Conservation (phyloP, 176 grass and related monocot species). For the Rhynchospora tenuis region DNA sequence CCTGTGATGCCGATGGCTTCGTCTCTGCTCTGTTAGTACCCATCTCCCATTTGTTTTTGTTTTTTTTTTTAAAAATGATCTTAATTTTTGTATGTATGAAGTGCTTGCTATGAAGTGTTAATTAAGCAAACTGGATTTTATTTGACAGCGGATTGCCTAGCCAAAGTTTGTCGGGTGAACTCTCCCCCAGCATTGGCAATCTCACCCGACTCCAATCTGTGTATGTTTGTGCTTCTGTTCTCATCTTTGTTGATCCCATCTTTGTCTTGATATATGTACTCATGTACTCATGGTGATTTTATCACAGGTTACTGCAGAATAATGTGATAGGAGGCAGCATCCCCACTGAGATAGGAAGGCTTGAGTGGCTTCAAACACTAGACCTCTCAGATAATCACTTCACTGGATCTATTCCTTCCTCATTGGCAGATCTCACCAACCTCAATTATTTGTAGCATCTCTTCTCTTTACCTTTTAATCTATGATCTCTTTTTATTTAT, state of each 20-base stretch:
- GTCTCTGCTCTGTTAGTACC: constrained; percentile 38
- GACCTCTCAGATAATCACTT: constrained; percentile 69
- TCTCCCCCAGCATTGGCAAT: constrained; percentile 58
- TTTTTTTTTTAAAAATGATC: background rate
- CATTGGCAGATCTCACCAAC: constrained; percentile 29
- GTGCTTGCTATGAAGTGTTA: background rate
- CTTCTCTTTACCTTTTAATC: constrained; percentile 1
- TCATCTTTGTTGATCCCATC: background rate
- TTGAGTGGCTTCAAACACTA: constrained; percentile 43
- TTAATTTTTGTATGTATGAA: background rate
- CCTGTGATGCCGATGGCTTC: constrained; percentile 41
- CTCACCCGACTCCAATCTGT: constrained; percentile 39
- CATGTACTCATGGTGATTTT: background rate
- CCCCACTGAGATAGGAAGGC: constrained; percentile 41
- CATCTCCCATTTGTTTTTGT: background rate
- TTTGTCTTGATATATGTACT: background rate
- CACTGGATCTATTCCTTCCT: constrained; percentile 51
- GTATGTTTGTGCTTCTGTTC: constrained; percentile 30
- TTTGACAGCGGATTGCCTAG: constrained; percentile 37
- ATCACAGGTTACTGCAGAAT: constrained; percentile 46
- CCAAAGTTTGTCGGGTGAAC: constrained; percentile 48
- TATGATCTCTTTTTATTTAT: background rate
- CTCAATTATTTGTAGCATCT: constrained; percentile 56
- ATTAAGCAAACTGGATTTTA: background rate
- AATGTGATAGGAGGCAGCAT: constrained; percentile 64